These are phyloP conservation scores for Penicillium sp. DNA, from an alignment of 2,329 filamentous ascomycete species.

Conservation along the genomic window DNA sequence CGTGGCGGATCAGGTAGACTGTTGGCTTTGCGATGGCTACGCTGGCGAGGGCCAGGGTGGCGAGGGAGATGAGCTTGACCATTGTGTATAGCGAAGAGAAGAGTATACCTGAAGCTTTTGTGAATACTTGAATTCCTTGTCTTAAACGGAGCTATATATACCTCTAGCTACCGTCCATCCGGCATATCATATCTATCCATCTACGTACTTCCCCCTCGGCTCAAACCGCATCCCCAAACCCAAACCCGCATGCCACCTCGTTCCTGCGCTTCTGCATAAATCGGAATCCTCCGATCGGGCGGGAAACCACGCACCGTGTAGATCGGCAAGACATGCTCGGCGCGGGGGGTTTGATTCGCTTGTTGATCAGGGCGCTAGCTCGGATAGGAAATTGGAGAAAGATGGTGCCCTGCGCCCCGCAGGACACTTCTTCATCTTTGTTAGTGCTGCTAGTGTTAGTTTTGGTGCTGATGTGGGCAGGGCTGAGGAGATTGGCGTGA, in stretches of 20 bases:
- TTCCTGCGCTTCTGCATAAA: not conserved
- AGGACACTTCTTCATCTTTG: not conserved
- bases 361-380: slow-evolving; percentile 20
- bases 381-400: not conserved
- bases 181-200: not conserved
- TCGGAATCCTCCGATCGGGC: slow-evolving; percentile 6
- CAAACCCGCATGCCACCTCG: slow-evolving; percentile 2
- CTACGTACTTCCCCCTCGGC: not conserved
- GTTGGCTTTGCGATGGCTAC: slow-evolving; percentile 49
- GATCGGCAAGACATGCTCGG: slow-evolving; percentile 19
- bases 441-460: no score
- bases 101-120: no score
- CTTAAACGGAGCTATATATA: not conserved
- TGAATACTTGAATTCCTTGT: no score
- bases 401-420: slow-evolving; percentile 12
- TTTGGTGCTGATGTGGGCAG: not conserved
- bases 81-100: slow-evolving; percentile 1
- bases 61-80: slow-evolving; percentile 13
- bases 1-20: slow-evolving; percentile 69
- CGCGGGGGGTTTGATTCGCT: slow-evolving; percentile 18
- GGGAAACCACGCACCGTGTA: slow-evolving; percentile 3
- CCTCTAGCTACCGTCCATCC: not conserved
- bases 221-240: not conserved
- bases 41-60: slow-evolving; percentile 22
- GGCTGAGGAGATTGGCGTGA: not conserved